These are phyloP conservation scores for Penicillium robsamsonii DNA, from an alignment of 495 filamentous ascomycete genomes.

Conservation along the genomic window DNA sequence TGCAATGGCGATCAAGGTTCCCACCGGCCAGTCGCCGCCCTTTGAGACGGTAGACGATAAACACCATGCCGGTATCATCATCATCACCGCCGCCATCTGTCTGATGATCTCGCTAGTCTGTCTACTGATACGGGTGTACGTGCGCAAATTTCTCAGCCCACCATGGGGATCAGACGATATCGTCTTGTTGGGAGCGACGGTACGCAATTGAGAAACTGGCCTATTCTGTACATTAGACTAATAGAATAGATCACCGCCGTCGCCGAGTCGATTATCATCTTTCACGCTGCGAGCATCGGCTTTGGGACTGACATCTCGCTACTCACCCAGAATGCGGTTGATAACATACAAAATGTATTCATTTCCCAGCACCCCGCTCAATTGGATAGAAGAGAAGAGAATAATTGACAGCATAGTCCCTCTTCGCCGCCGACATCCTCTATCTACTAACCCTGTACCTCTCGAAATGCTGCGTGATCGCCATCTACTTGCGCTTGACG, in stretches of 20 bases:
- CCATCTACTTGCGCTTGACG: neutral
- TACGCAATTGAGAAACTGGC: neutral
- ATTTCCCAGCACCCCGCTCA: neutral
- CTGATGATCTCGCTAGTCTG: constrained; percentile 39
- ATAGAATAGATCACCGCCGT: neutral
- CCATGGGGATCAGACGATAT: neutral
- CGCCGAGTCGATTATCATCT: neutral
- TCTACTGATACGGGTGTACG: constrained; percentile 14
- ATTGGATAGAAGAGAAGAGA: neutral
- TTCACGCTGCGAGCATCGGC: neutral
- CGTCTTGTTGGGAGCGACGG: neutral
- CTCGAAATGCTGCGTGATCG: neutral
- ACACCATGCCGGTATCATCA: constrained; percentile 34
- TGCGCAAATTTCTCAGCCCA: neutral
- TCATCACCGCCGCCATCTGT: constrained; percentile 41
- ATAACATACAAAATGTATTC: neutral
- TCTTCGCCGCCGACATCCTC: neutral
- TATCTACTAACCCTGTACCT: neutral
- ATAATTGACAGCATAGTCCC: neutral
- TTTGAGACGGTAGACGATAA: constrained; percentile 21
- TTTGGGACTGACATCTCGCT: neutral
- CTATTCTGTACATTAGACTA: neutral
- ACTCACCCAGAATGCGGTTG: neutral
- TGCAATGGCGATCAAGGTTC: constrained; percentile 13
- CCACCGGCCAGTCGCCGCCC: constrained; percentile 20